Percentiles rank a stretch among this genome's conserved stretches.
Conservation (phyloP, 257 asterid genomes). For the Nicotiana undulata region DNA sequence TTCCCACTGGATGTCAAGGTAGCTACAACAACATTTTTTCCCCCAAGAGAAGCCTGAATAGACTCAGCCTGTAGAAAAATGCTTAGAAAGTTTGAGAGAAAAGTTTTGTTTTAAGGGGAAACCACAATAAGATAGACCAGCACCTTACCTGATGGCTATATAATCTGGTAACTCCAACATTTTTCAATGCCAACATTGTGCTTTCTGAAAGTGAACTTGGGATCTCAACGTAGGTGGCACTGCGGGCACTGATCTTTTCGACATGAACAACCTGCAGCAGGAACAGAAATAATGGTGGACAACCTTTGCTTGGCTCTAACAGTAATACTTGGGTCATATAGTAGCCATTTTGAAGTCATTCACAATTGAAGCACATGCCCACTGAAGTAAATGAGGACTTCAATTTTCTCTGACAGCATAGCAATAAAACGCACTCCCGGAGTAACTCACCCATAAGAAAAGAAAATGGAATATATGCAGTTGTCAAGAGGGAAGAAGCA, state of each 20-base stretch:
- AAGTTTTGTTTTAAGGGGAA: constrained; percentile 2
- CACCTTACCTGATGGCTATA: constrained; percentile 81
- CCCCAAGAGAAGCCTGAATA: constrained; percentile 78
- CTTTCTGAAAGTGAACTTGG: constrained; percentile 65
- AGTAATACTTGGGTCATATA: neutral
- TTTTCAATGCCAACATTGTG: constrained; percentile 52
- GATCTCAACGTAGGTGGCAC: constrained; percentile 61
- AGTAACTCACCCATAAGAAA: neutral
- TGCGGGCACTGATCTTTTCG: constrained; percentile 62
- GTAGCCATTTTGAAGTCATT: neutral
- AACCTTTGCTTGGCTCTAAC: neutral
- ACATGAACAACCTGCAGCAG: constrained; percentile 74
- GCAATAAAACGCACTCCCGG: neutral
- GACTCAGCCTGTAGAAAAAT: constrained; percentile 55
- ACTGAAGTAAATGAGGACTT: neutral
- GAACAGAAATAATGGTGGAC: neutral
- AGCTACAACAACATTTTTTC: constrained; percentile 85
- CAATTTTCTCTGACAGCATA: neutral
- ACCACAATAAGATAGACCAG: constrained; percentile 6
- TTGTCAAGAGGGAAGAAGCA: neutral
- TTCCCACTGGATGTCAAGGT: constrained; percentile 99
- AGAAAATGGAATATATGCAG: constrained; percentile 8
- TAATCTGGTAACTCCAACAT: constrained; percentile 60
- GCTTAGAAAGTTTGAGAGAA: neutral
- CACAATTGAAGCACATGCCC: neutral